Conservation (phyloP, 495 filamentous ascomycete genomes). For the Talaromyces stipitatus region DNA sequence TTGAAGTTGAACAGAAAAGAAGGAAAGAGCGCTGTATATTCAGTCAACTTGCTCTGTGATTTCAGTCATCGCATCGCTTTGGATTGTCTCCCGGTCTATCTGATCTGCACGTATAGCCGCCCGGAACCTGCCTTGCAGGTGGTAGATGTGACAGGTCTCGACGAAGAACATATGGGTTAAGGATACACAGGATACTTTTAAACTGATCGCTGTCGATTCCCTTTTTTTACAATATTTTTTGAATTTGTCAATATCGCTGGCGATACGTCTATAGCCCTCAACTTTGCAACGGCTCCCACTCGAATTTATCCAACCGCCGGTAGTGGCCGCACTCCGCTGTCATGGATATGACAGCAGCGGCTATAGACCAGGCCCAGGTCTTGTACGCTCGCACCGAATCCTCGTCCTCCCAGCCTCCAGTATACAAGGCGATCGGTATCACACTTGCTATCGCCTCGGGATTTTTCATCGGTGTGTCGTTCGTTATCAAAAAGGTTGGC, state of each 20-base stretch:
- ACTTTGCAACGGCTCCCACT: not conserved
- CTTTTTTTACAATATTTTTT: not conserved
- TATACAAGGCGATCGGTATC: constrained; percentile 85
- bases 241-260: not conserved
- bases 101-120: not conserved
- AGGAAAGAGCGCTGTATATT: not conserved
- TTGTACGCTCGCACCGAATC: constrained; percentile 39
- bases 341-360: constrained; percentile 42
- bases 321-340: constrained; percentile 7
- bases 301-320: not conserved
- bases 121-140: not conserved
- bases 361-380: constrained; percentile 34
- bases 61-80: not conserved
- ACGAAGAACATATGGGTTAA: not conserved
- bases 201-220: not conserved
- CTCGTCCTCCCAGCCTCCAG: constrained; percentile 39
- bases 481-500: constrained; percentile 91
- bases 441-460: constrained; percentile 81
- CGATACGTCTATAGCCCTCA: not conserved
- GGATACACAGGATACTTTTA: not conserved
- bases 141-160: not conserved
- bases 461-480: constrained; percentile 89
- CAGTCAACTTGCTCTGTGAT: not conserved
- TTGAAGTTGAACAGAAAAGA: not conserved
- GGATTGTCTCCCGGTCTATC: not conserved